These are phyloP conservation scores for Cucurbita pepo DNA, from an alignment of 306 rosid species.

Conservation along the genomic window DNA sequence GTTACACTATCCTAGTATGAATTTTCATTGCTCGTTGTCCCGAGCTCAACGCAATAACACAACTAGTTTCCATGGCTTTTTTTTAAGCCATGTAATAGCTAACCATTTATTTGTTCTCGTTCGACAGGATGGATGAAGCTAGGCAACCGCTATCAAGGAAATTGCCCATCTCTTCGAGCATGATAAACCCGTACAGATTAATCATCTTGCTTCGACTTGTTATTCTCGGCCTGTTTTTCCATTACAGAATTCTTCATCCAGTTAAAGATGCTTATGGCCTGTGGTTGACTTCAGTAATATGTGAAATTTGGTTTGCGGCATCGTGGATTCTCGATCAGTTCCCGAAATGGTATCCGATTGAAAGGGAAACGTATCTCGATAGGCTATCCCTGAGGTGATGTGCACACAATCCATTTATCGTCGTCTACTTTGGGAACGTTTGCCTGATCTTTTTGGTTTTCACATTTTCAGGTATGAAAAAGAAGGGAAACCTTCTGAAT, in stretches of 20 bases:
- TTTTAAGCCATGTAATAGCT: background rate
- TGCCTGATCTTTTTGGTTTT: background rate
- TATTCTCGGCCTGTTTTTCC: constrained; percentile 67
- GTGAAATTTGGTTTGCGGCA: constrained; percentile 95
- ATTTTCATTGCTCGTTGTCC: too few relatives aligned
- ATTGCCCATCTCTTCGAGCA: constrained; percentile 76
- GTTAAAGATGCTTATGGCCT: constrained; percentile 84
- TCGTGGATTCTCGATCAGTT: constrained; percentile 97
- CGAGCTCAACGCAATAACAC: background rate
- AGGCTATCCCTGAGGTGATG: constrained; percentile 70
- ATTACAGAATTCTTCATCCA: constrained; percentile 89
- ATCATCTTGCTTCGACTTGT: constrained; percentile 66
- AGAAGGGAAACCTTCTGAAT: constrained; percentile 83
- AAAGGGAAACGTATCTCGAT: constrained; percentile 93
- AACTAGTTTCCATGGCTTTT: background rate
- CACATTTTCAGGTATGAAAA: constrained; percentile 74
- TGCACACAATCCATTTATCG: background rate
- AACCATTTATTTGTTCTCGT: constrained; percentile 4
- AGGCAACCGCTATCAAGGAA: constrained; percentile 92
- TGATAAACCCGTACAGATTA: constrained; percentile 92
- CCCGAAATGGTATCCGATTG: constrained; percentile 89
- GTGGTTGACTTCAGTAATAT: constrained; percentile 95
- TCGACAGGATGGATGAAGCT: constrained; percentile 95
- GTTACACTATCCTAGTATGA: too few relatives aligned
- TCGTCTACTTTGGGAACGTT: background rate